Percentiles rank a stretch among this genome's conserved stretches.
Evolutionary conservation across 768 basidiomycete species (phyloP).

Genomic region (Trametes punicea): DNA sequence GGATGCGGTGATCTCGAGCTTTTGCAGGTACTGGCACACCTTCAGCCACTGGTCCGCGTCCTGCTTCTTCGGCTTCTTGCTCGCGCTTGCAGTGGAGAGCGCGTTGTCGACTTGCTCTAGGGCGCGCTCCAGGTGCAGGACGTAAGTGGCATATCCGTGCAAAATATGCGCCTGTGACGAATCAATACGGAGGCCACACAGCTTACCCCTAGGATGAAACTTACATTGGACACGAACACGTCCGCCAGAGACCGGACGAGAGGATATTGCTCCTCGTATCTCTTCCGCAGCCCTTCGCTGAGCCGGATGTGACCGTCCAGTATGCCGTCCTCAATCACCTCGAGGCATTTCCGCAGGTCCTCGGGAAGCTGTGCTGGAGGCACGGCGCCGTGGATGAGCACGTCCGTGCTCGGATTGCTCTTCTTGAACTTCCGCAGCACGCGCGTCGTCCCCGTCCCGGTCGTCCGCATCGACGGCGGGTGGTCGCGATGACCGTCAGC

Average conservation of each 20-base stretch:
- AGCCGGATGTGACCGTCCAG: constrained; percentile 87
- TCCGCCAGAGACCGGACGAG: constrained; percentile 90
- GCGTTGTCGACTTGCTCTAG: constrained; percentile 84
- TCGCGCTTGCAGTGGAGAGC: constrained; percentile 54
- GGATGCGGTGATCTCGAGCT: constrained; percentile 73
- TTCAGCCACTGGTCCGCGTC: constrained; percentile 76
- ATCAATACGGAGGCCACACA: constrained; percentile 17
- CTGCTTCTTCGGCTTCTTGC: constrained; percentile 80
- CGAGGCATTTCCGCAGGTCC: constrained; percentile 79
- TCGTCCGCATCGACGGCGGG: constrained; percentile 38
- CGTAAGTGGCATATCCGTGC: constrained; percentile 90
- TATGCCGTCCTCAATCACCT: constrained; percentile 83
- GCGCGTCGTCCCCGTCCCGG: constrained; percentile 31
- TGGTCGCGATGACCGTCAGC: constrained; percentile 44
- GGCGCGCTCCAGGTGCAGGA: constrained; percentile 90
- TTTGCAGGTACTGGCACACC: constrained; percentile 68
- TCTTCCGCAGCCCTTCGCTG: constrained; percentile 78
- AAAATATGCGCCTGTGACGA: constrained; percentile 79
- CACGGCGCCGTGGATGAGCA: constrained; percentile 48
- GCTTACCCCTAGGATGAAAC: constrained; percentile 30
- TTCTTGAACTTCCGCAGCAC: constrained; percentile 70
- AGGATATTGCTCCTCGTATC: constrained; percentile 95
- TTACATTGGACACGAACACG: constrained; percentile 91
- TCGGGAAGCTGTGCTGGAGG: constrained; percentile 83
- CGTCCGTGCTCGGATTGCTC: constrained; percentile 46